Conservation (phyloP, 176 grass and related monocot species). For the Oryza glaberrima region DNA sequence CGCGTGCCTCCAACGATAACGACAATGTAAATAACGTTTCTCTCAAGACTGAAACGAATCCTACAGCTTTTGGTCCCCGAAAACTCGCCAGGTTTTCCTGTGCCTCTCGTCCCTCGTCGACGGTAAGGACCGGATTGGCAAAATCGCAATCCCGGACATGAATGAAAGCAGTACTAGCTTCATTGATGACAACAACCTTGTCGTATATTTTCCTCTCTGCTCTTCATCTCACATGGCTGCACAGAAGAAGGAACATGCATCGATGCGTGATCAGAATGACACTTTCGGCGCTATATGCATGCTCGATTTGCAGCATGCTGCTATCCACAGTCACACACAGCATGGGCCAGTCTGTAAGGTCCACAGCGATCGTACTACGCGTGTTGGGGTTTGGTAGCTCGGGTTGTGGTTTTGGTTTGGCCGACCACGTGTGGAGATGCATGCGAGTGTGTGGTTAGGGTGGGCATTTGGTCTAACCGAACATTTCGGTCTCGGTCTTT, state of each 20-base stretch:
- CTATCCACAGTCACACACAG: no score
- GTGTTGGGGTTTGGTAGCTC: neutral
- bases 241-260: neutral
- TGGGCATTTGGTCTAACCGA: no score
- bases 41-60: neutral
- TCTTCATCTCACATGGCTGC: neutral
- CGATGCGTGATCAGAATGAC: neutral
- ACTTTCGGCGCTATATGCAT: slow-evolving; percentile 21
- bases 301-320: neutral
- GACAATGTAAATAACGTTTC: neutral
- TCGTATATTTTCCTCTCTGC: neutral
- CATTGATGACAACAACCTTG: neutral
- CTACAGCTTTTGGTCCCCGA: neutral
- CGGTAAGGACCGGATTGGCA: slow-evolving; percentile 7
- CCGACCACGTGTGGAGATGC: neutral
- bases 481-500: no score
- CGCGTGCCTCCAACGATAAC: neutral
- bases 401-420: neutral
- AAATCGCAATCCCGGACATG: neutral
- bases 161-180: neutral
- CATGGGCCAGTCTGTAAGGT: neutral
- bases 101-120: neutral
- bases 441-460: neutral
- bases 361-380: neutral
- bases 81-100: slow-evolving; percentile 5